phyloP scores from a whole-genome alignment of 345 rosid species.

The Litchi chinensis region DNA sequence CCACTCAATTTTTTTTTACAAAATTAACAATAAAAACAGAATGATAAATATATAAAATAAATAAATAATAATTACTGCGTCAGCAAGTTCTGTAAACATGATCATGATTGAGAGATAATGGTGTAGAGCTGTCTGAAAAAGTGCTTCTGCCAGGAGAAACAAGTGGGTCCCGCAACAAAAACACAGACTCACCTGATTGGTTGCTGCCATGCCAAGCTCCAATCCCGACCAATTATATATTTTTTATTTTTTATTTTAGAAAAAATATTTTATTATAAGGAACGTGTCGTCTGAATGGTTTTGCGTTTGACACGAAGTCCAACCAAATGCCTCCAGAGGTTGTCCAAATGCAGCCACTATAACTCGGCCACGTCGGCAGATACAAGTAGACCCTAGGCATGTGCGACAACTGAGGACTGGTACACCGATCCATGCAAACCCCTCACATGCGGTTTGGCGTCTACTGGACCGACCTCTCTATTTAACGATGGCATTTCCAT shows the following conservation, averaged over 20 bases:
- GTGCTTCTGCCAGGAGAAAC: not conserved
- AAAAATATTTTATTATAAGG: not conserved
- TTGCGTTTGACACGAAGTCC: not conserved
- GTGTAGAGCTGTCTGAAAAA: slow-evolving; percentile 4
- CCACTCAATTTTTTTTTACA: not conserved
- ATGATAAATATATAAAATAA: too few relatives aligned
- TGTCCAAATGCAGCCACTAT: not conserved
- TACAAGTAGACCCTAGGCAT: not conserved
- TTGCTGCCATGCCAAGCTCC: not conserved
- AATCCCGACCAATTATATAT: not conserved
- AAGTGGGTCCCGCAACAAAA: not conserved
- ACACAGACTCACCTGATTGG: not conserved
- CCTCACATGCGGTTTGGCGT: slow-evolving; percentile 21
- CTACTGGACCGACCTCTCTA: not conserved
- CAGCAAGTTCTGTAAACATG: slow-evolving; percentile 1
- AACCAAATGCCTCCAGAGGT: not conserved
- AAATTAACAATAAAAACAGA: not conserved
- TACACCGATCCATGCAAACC: not conserved
- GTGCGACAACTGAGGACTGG: not conserved
- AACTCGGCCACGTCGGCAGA: not conserved
- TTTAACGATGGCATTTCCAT: not conserved
- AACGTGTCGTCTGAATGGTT: not conserved
- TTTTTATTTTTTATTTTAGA: too few relatives aligned
- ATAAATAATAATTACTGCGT: not conserved
- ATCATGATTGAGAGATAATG: slow-evolving; percentile 9